Base-by-base conservation (phyloP, 2,329 filamentous ascomycete species). In the Ascosphaera aggregata region DNA sequence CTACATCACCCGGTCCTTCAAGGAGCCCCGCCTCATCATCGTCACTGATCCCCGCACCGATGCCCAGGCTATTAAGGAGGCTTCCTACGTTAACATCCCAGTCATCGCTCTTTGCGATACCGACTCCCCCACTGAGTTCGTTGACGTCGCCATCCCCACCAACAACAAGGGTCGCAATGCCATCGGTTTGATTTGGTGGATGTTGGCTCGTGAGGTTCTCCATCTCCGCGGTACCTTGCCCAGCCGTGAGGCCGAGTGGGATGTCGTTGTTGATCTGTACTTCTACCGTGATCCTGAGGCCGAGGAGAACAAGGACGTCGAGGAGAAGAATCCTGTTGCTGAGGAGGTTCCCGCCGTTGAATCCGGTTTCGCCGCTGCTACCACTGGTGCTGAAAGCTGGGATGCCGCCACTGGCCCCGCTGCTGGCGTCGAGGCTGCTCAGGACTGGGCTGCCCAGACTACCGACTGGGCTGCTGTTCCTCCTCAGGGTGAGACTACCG, bases 1-100 rank as follows among this genome's bases (percentile, higher is more conserved):
- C 77, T 98, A 98, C 80, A 98, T 98, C 79, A 98, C 91, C 66
- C 86, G 89, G 60, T 95, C 89, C 50, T 98, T 98, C 84, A 94
- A 94, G 78, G 89, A 98, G 73, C 89, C 89, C 61, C 91, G 91
- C 65, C 74, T 98, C 60, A 95, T 98, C 67, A 76, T 98, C 63
- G 89, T 98, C 59, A 98, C 89, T 68, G 89, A 98, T 66, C 89
- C 89, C 56, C 86, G 91, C 67, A 98, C 91, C 71, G 89, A 98
- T 59, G 82, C 89, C 62, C 89, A 98, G 76, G 89, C 89, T 60
- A 98, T 98, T 77, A 95, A 94, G 79, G 89, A 98, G 73, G 89
- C 91, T 62, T 89, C 79, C 61, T 98, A 98, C 69, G 89, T 98
- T 71, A 98, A 98, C 77, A 95, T 98, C 63, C 89, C 89, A 61